A percentile compares a stretch with the other conserved stretches of the same genome.
Evolutionary conservation across 2,329 filamentous ascomycete genomes (phyloP).

Genomic region (Diplodia seriata): DNA sequence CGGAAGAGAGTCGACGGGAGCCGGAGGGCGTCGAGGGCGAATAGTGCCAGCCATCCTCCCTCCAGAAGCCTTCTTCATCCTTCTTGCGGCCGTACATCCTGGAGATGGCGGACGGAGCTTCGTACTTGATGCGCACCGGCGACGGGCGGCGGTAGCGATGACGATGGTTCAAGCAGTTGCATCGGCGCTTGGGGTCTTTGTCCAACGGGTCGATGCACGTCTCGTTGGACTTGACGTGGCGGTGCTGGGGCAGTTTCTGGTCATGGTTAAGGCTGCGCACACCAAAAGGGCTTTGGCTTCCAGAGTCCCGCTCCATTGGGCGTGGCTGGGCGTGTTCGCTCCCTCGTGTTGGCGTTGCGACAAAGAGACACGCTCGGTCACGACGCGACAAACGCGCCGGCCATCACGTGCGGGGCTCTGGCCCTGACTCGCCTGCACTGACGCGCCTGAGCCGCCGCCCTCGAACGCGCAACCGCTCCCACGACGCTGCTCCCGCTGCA

Average conservation of each 20-base stretch:
- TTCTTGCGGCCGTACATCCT: slow-evolving; percentile 27
- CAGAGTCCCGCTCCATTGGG: slow-evolving; percentile 27
- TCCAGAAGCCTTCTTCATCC: slow-evolving; percentile 15
- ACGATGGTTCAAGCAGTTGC: slow-evolving; percentile 32
- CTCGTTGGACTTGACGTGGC: slow-evolving; percentile 24
- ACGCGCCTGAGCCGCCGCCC: not conserved
- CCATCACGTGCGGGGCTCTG: slow-evolving; percentile 27
- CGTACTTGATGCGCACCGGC: slow-evolving; percentile 21
- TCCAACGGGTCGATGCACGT: slow-evolving; percentile 27
- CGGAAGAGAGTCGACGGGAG: slow-evolving; percentile 38
- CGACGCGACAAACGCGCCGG: slow-evolving; percentile 16
- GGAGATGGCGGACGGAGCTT: slow-evolving; percentile 23
- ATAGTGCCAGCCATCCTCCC: slow-evolving; percentile 4
- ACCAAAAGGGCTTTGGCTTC: slow-evolving; percentile 19
- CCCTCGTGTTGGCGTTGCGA: slow-evolving; percentile 29
- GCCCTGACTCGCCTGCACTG: slow-evolving; percentile 1
- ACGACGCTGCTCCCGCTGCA: not conserved
- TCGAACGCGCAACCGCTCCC: not conserved
- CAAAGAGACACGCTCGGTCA: slow-evolving; percentile 20
- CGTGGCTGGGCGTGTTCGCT: slow-evolving; percentile 29
- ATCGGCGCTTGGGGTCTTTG: slow-evolving; percentile 33
- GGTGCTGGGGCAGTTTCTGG: slow-evolving; percentile 16
- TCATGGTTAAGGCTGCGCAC: slow-evolving; percentile 32
- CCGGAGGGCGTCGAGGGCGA: slow-evolving; percentile 46
- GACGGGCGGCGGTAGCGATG: slow-evolving; percentile 26